Percentiles rank a stretch among this genome's conserved stretches.
phyloP scores from a whole-genome alignment of 2,329 filamentous ascomycete species.

The Venturia carpophila region DNA sequence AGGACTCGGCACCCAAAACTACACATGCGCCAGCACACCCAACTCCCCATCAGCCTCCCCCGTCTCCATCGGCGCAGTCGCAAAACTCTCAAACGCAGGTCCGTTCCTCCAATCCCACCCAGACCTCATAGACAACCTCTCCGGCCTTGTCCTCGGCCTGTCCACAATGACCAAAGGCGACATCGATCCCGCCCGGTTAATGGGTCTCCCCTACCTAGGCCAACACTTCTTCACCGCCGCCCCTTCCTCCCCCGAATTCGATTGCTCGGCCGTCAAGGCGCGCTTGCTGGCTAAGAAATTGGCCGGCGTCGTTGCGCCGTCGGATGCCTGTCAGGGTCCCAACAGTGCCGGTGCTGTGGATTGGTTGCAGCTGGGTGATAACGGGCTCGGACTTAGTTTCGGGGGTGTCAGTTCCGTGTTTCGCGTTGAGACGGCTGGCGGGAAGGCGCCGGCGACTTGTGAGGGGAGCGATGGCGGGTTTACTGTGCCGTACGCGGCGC shows the following conservation, averaged over 20 bases:
- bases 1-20: constrained; percentile 62
- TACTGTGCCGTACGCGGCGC: constrained; percentile 39
- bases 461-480: constrained; percentile 26
- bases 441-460: constrained; percentile 35
- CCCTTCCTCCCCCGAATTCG: constrained; percentile 50
- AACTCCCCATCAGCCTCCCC: constrained; percentile 27
- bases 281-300: constrained; percentile 44
- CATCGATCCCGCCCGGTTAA: not conserved
- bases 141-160: constrained; percentile 10
- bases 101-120: constrained; percentile 42
- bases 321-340: constrained; percentile 31
- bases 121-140: not conserved
- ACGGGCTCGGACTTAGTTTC: constrained; percentile 28
- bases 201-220: constrained; percentile 41
- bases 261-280: constrained; percentile 38
- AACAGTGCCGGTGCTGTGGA: constrained; percentile 34
- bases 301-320: constrained; percentile 46
- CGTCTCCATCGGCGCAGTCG: constrained; percentile 47
- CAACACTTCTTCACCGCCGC: constrained; percentile 58
- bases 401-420: constrained; percentile 41
- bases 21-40: constrained; percentile 45
- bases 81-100: constrained; percentile 53
- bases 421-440: constrained; percentile 42
- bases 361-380: constrained; percentile 41
- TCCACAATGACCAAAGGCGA: not conserved